A percentile compares a stretch with the other conserved stretches of the same genome.
Evolutionary conservation across 129 eudicot genomes (phyloP).

Genomic region (Silybum marianum): DNA sequence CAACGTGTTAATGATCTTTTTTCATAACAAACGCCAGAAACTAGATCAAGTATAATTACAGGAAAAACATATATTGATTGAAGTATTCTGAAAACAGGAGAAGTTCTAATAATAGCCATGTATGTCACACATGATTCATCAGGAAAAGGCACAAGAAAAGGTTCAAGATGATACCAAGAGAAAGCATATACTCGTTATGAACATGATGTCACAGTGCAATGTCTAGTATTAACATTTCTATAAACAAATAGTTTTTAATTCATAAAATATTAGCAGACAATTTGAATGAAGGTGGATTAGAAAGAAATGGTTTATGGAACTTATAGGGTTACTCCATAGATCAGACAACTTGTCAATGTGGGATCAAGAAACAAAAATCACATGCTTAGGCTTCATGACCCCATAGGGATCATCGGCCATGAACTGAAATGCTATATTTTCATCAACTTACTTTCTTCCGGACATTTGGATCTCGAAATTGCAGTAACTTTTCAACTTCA

Average conservation of each 20-base stretch:
- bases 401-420: background rate
- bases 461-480: slow-evolving; percentile 96
- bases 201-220: background rate
- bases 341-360: background rate
- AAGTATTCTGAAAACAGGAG: background rate
- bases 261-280: background rate
- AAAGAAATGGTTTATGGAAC: background rate
- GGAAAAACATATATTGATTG: background rate
- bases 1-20: background rate
- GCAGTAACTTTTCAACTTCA: slow-evolving; percentile 93
- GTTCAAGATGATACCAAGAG: background rate
- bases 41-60: background rate
- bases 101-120: background rate
- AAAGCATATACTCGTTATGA: background rate
- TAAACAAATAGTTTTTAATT: background rate
- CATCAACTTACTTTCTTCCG: slow-evolving; percentile 83
- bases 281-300: background rate
- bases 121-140: background rate
- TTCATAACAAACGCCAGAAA: background rate
- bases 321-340: background rate
- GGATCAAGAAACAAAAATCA: background rate
- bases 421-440: background rate
- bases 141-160: background rate
- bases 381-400: background rate
- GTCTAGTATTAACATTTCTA: background rate